Evolutionary conservation across 805 yeast species (phyloP), one percentile per base, ranked within the genome.

Genomic region (Pichia kluyveri): DNA sequence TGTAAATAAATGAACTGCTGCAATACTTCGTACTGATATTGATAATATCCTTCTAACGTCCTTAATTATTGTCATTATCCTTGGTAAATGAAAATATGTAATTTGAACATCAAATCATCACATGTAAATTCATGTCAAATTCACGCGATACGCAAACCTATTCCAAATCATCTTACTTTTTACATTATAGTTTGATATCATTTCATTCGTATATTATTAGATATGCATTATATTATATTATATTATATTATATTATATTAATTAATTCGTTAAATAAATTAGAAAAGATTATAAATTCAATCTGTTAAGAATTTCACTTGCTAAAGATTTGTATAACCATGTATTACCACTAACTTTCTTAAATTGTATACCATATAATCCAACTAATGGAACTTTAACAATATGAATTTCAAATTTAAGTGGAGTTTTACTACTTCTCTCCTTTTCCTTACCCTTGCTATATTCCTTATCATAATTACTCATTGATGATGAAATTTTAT

Each of bases 321-420:
- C 97, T 60, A 90, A 71, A 10, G 89, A 82, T 70, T 91, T 90
- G 68, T 90, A 90, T 68, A 84, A 79, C 97, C 97, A 90, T 1
- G 96, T 87, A 63, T 91, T 89, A 59, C 98, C 98, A 49, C 86
- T 76, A 31, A 90, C 75, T 63, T 90, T 90, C 73, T 91, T 91
- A 71, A 90, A 89, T 64, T 91, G 97, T 43, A 90, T 90, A 66
- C 98, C 98, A 55, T 85, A 89, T 51, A 91, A 71, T 5, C 95
- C 88, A 47, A 90, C 85, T 55, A 90, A 74, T 42, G 96, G 96
- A 43, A 90, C 95, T 62, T 89, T 89, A 39, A 90, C 97, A 53
- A 90, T 81, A 62, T 86, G 89, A 53, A 91, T 86, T 62, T 91
- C 97, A 66, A 90, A 90, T 59, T 84, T 81, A 59, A 91, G 73